phyloP scores from a whole-genome alignment of 2,329 filamentous ascomycete genomes.

The Aspergillus versicolor region DNA sequence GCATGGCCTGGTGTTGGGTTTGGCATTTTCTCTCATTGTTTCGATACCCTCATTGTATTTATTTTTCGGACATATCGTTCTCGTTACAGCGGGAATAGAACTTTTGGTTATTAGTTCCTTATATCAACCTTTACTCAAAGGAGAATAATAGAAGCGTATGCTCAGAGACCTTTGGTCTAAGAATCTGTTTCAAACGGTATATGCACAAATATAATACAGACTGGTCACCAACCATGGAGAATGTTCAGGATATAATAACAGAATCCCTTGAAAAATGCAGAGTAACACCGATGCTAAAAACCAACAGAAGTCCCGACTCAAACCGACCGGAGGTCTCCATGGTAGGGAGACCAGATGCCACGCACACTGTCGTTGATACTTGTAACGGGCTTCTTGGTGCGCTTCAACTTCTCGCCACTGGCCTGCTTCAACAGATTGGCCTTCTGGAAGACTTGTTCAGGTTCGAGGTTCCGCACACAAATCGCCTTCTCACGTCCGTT shows the following conservation, averaged over 20 bases:
- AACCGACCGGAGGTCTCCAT: conserved; percentile 54
- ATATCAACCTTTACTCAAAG: background rate
- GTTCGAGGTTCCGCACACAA: conserved; percentile 83
- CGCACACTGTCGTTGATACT: conserved; percentile 65
- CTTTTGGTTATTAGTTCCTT: conserved; percentile 5
- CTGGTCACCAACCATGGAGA: conserved; percentile 19
- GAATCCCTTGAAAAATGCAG: conserved; percentile 16
- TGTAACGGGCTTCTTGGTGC: conserved; percentile 58
- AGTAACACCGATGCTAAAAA: conserved; percentile 19
- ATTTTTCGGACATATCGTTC: conserved; percentile 6
- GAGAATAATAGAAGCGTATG: background rate
- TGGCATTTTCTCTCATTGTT: conserved; percentile 8
- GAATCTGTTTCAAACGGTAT: background rate
- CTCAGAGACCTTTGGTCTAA: background rate
- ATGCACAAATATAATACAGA: conserved; percentile 27
- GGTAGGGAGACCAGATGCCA: conserved; percentile 65
- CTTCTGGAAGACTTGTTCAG: conserved; percentile 78
- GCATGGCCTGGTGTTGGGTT: conserved; percentile 22
- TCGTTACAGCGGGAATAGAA: background rate
- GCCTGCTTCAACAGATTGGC: conserved; percentile 50
- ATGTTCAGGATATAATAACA: conserved; percentile 31
- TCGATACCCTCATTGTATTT: conserved; percentile 22
- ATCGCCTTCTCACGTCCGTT: conserved; percentile 83
- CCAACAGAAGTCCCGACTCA: conserved; percentile 29
- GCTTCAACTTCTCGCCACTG: conserved; percentile 51